Base-by-base conservation (phyloP, 257 asterid species). In the Salvia rosmarinus region DNA sequence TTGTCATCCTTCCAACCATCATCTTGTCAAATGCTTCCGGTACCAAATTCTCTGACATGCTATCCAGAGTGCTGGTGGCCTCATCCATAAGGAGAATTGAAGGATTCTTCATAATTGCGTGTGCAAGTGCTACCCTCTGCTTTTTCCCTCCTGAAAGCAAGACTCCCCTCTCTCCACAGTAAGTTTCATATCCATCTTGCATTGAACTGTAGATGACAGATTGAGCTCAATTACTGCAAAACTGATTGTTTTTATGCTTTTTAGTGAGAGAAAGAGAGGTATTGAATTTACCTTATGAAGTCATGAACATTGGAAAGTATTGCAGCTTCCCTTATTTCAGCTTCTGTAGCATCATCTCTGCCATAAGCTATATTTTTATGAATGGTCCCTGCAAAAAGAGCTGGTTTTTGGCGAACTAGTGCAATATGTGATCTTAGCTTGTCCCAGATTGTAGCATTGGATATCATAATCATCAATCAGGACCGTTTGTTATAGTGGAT, bases 61-160 rank as follows among this genome's bases (percentile, higher is more conserved):
- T 66, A 20, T 86, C 91, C n/a, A 82, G 71, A 20, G 87, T 82
- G 51, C 85, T 84, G 16, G 86, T 84, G 58, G 92, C 87, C 80
- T 86, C 89, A 47, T 86, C 86, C 47, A 84, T 67, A 9, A 87
- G 85, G 20, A 87, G 83, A 54, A 84, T 85, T 6, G 76, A 66
- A 4, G 85, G 83, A 25, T 77, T 87, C 72, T 81, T 83, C 42
- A 85, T 61, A 16, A 80, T 83, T 4, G 87, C 87, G 1, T 85
- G 84, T 5, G 91, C 85, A 23, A 86, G 84, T 19, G 87, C 84
- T 76, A 83, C 76, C 58, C 88, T 76, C 75, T 86, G 88, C 75
- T 86, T 86, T 51, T 84, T 88, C 20, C 91, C 91, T 58, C 91
- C 88, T 21, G 91, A 86, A 69, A 84, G 85, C 64, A 80, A 88